Conservation (phyloP, 202 grass and related monocot genomes). For the Tripidium arundinaceum region DNA sequence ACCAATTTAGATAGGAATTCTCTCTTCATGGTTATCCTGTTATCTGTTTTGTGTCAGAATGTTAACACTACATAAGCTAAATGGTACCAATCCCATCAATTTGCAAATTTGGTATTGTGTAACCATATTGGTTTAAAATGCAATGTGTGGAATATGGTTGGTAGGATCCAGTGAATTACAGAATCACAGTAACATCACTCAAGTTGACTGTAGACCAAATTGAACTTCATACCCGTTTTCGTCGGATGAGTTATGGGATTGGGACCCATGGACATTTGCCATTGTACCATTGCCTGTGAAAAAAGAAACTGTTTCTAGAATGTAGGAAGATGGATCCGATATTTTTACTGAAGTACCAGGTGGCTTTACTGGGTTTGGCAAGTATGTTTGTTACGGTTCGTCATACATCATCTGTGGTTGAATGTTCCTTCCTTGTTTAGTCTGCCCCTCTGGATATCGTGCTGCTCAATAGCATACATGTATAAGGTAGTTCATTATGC, state of each 20-base stretch:
- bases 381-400: constrained; percentile 9
- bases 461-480: background rate
- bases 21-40: background rate
- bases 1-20: background rate
- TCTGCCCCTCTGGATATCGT: background rate
- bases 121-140: background rate
- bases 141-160: background rate
- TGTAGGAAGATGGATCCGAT: background rate
- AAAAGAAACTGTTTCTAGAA: background rate
- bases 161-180: background rate
- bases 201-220: background rate
- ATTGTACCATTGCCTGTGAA: background rate
- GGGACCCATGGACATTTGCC: background rate
- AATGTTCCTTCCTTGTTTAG: background rate
- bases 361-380: constrained; percentile 9
- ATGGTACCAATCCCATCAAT: background rate
- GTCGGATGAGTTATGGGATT: background rate
- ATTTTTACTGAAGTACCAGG: background rate
- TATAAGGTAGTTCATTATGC: background rate
- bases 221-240: background rate
- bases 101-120: background rate
- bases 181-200: background rate
- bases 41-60: constrained; percentile 15
- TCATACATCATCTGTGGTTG: background rate
- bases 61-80: background rate